Base-by-base conservation (phyloP, 2,329 filamentous ascomycete genomes). In the Fusarium bactridioides region DNA sequence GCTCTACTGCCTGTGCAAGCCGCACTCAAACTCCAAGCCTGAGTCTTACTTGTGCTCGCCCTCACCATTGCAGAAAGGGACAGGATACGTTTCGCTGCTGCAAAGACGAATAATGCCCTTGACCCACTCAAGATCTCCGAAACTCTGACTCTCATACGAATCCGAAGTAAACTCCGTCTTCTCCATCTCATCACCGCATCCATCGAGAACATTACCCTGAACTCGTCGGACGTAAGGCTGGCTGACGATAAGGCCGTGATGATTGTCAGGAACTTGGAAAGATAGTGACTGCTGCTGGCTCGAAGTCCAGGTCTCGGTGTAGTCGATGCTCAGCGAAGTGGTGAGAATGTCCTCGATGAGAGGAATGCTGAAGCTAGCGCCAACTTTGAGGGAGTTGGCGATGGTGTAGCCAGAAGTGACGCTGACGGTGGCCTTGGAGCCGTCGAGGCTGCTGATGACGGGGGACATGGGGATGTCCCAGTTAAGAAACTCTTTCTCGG, bases 381-480 rank as follows among this genome's bases (percentile, higher is more conserved):
- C 64, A 3, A 73, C 62, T 2, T 18, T 54, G 19, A 76, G 31
- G 1, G 69, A 59, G 66, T 76, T 76, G 54, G 59, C 44, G 21
- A 76, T 64, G n/a, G 60, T 62, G 21, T 69, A 69, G 13, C 74
- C 74, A 1, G 62, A 62, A 0, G 66, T 50, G 2, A 76, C 61
- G 35, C 66, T 64, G 16, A 76, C 74, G 1, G 51, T 71, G 11
- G 58, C 74, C 4, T 51, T 54, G 23, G 64, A 57, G 3, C 74
- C 72, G 12, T 60, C 69, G 4, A 62, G 54, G 16, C 74, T 76
- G 66, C 74, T 76, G 35, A 73, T 35, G 18, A 76, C 64, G 19
- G 74, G 74, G 10, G 74, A 76, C 60, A 76, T 76, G 33, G 74
- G 47, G 27, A 76, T 47, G 19, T 76, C 74, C 74, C 74, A 76